Conservation (phyloP, 805 yeast species). For the Cyberlindnera saturnus region DNA sequence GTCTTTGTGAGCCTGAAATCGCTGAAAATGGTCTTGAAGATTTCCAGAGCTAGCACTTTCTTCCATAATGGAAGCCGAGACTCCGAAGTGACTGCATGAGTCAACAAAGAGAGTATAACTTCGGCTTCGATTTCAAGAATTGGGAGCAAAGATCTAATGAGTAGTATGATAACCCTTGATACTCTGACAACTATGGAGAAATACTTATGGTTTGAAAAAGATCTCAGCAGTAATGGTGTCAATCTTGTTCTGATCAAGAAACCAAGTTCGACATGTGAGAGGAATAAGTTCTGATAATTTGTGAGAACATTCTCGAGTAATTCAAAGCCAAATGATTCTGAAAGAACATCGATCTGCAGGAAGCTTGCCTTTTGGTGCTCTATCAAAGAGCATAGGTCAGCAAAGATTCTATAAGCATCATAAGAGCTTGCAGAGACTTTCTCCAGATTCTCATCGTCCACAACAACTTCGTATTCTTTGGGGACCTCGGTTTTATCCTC, state of each 20-base stretch:
- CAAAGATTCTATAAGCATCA: constrained; percentile 66
- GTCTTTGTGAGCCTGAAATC: constrained; percentile 47
- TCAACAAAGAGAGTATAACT: constrained; percentile 67
- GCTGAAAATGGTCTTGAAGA: constrained; percentile 52
- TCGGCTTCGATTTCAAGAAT: constrained; percentile 73
- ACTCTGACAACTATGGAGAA: constrained; percentile 74
- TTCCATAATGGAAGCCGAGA: constrained; percentile 65
- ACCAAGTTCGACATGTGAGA: constrained; percentile 56
- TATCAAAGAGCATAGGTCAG: constrained; percentile 65
- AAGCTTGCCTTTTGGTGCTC: constrained; percentile 52
- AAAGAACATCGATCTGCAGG: constrained; percentile 44
- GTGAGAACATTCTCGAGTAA: constrained; percentile 72
- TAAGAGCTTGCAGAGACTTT: constrained; percentile 47
- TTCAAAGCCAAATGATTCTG: constrained; percentile 72
- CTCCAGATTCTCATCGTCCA: constrained; percentile 39
- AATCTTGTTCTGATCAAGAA: constrained; percentile 59
- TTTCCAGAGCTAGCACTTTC: constrained; percentile 64
- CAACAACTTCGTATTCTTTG: constrained; percentile 30
- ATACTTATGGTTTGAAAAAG: constrained; percentile 49
- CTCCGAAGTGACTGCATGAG: constrained; percentile 60
- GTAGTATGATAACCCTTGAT: constrained; percentile 58
- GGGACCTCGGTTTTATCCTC: constrained; percentile 28
- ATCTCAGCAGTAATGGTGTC: constrained; percentile 69
- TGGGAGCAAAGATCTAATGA: constrained; percentile 50
- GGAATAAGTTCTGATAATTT: constrained; percentile 53